Evolutionary conservation across 108 stramenopile species (phyloP).

Genomic region (Thalassiosira profunda): DNA sequence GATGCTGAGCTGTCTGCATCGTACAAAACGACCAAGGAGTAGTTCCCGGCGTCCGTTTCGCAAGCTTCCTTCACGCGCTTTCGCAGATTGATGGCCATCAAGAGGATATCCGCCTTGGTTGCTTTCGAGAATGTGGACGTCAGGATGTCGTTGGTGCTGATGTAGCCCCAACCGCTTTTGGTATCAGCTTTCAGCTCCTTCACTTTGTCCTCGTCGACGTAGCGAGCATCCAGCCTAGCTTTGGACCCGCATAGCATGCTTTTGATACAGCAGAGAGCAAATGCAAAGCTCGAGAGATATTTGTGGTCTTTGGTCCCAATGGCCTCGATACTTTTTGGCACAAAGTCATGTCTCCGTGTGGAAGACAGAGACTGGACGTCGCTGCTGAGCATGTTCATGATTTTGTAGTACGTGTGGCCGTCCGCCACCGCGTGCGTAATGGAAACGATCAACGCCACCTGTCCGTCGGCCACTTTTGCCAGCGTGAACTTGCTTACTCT

Average conservation of each 20-base stretch:
- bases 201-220: conserved; percentile 7
- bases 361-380: conserved; percentile 10
- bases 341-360: conserved; percentile 10
- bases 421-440: conserved; percentile 25
- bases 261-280: conserved; percentile 5
- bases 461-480: conserved; percentile 1
- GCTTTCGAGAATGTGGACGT: conserved; percentile 17
- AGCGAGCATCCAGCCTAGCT: conserved; percentile 9
- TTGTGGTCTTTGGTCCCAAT: conserved; percentile 9
- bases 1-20: conserved; percentile 3
- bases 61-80: conserved; percentile 5
- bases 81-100: conserved; percentile 26
- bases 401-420: conserved; percentile 30
- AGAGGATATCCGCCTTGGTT: conserved; percentile 2
- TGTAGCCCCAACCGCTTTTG: conserved; percentile 2
- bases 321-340: conserved; percentile 14
- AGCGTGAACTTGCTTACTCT: conserved; percentile 18
- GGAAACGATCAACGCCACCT: conserved; percentile 18
- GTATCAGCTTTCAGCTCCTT: not conserved
- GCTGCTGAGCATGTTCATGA: conserved; percentile 21
- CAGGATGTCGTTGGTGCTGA: conserved; percentile 19
- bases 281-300: not conserved
- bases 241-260: conserved; percentile 15
- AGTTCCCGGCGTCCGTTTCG: conserved; percentile 16
- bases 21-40: conserved; percentile 5